Evolutionary conservation across 768 basidiomycete genomes (phyloP), one percentile per base, ranked within the genome.

Genomic region (Leucosporidium scottii): DNA sequence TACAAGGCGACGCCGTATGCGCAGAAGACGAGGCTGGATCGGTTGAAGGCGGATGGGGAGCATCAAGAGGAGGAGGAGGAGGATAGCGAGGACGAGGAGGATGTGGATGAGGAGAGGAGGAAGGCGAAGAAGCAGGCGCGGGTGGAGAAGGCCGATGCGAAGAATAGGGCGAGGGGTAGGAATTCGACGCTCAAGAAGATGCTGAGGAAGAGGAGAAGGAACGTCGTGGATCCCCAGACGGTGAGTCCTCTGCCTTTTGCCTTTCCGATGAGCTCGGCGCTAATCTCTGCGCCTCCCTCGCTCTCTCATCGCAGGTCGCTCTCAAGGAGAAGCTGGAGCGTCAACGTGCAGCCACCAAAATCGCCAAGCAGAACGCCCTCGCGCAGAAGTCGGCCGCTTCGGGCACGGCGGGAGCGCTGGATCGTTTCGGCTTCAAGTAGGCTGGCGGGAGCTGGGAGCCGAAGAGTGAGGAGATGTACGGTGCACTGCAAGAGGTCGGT

Each of bases 141-240:
- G 70, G 30, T 67, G 23, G 66, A 72, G 66, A 73, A 75, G 73
- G 85, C 87, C 77, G 79, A 77, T 74, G 76, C 76, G 54, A 90
- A 86, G 81, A 83, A 84, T 74, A 88, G 85, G 82, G 91, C 89
- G 87, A 84, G 91, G 44, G 92, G 93, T 21, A 92, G 87, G 77
- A 85, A 85, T 50, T 70, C 65, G 44, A 70, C 68, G 47, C 76
- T 93, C 76, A 94, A 92, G 78, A 82, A 91, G 81, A 86, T 74
- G 74, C 76, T 96, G 69, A 83, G 90, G 74, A 96, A 93, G 81
- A 89, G 94, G 78, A 85, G 91, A 77, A 92, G 93, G 82, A 96
- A 97, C 75, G 90, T 97, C 58, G 85, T 97, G 69, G 93, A 97
- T 77, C 90, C 91, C 48, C 65, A 76, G 27, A 74, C 84, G 78